A percentile compares a stretch with the other conserved stretches of the same genome.
These are phyloP conservation scores for Pseudogymnoascus sp. DNA, from an alignment of 2,329 filamentous ascomycete genomes.

Conservation along the genomic window DNA sequence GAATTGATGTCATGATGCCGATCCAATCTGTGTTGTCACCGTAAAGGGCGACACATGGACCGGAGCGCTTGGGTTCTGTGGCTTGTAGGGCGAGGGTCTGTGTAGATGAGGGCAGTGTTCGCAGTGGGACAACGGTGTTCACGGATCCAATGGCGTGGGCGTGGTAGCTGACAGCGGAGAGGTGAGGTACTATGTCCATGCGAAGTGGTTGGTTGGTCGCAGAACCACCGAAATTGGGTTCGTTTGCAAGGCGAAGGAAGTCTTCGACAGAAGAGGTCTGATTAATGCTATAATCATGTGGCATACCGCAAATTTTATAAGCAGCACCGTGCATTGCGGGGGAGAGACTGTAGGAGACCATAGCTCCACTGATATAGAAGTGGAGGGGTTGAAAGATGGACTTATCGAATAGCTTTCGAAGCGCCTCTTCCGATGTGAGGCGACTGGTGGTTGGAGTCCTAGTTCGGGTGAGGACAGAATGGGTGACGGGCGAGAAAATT, in stretches of 20 bases:
- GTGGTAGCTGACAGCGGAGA: constrained; percentile 60
- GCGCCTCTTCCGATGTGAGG: constrained; percentile 40
- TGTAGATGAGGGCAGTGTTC: constrained; percentile 46
- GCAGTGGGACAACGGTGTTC: constrained; percentile 66
- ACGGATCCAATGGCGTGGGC: constrained; percentile 67
- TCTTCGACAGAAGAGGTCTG: constrained; percentile 54
- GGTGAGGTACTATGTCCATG: constrained; percentile 56
- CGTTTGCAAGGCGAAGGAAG: constrained; percentile 54
- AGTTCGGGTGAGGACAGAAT: constrained; percentile 28
- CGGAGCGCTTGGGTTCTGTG: constrained; percentile 52
- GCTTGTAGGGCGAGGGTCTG: constrained; percentile 27
- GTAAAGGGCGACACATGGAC: constrained; percentile 59
- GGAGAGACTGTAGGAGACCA: constrained; percentile 63
- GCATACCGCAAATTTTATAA: constrained; percentile 56
- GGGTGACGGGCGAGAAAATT: constrained; percentile 46
- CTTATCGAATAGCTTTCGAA: constrained; percentile 55
- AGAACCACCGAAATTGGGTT: constrained; percentile 61
- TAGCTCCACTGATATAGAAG: constrained; percentile 66
- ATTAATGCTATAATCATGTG: constrained; percentile 56
- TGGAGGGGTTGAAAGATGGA: constrained; percentile 62
- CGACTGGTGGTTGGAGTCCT: background rate
- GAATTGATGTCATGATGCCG: constrained; percentile 63
- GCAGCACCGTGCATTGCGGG: constrained; percentile 71
- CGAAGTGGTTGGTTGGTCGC: constrained; percentile 68
- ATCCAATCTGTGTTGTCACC: constrained; percentile 79